Evolutionary conservation across 2,329 filamentous ascomycete species (phyloP), one percentile per base, ranked within the genome.

Genomic region (Didymella exigua): DNA sequence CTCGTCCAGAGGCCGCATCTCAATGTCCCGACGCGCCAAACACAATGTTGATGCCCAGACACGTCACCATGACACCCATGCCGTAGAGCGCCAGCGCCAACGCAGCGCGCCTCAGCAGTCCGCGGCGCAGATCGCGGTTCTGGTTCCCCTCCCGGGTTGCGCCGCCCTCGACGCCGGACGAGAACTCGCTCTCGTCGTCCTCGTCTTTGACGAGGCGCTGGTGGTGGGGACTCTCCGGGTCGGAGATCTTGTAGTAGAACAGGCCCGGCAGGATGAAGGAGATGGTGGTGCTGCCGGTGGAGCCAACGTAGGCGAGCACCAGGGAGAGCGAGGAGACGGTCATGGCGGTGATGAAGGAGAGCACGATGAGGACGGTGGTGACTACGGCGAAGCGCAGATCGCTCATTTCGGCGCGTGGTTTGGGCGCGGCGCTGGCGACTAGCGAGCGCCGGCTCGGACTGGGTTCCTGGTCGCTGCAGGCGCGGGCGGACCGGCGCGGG

Each of bases 241-340:
- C 87, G 11, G 91, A 96, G 56, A 99, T 98, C 77, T 98, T 98
- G 79, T 98, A 99, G 76, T 98, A 99, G 75, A 99, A 99, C 4
- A 99, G 78, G 0, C 95, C 95, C 0, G 95, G 95, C 0, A 99
- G 82, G 62, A 99, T 98, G 73, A 99, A 99, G 58, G 91, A 96
- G 67, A 99, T 99, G 58, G 91, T 91, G 0, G 95, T 99, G 46
- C 89, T 93, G 48, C 95, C 95, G 0, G 95, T 99, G 66, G 89
- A 92, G 31, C 95, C 95, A 10, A 99, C 95, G 65, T 97, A 99
- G 0, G 95, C 93, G 0, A 99, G 83, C 0, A 99, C 93, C 41
- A 90, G 89, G 71, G 96, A 93, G 3, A 99, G 83, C 11, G 89
- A 95, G 18, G 87, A 90, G 3, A 99, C 93, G 0, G 91, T 96